These are phyloP conservation scores for Dichotomopilus funicola DNA, from an alignment of 2,329 filamentous ascomycete genomes.

Conservation along the genomic window DNA sequence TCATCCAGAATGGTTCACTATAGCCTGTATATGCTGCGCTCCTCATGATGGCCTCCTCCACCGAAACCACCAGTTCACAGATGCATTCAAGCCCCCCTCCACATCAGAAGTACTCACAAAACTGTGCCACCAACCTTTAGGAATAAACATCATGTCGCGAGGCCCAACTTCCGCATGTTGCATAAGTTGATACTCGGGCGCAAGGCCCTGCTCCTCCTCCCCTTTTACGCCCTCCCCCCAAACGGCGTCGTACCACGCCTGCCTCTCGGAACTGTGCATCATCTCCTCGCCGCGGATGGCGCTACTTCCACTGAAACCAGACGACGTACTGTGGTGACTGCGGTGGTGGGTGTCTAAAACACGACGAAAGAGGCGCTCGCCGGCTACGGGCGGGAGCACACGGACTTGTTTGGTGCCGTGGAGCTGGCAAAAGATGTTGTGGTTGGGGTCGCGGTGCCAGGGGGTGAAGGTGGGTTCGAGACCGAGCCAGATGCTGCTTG, in stretches of 20 bases:
- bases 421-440: slow-evolving; percentile 84
- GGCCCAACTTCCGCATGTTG: slow-evolving; percentile 51
- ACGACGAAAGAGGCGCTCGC: slow-evolving; percentile 55
- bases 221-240: slow-evolving; percentile 46
- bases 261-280: slow-evolving; percentile 75
- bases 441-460: slow-evolving; percentile 87
- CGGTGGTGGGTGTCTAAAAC: slow-evolving; percentile 42
- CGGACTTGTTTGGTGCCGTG: slow-evolving; percentile 65
- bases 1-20: too few species aligned
- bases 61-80: slow-evolving; percentile 76
- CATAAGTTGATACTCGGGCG: slow-evolving; percentile 23
- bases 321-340: slow-evolving; percentile 14
- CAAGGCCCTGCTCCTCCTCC: too few species aligned
- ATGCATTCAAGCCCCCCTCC: slow-evolving; percentile 31
- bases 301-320: slow-evolving; percentile 30
- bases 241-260: slow-evolving; percentile 58
- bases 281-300: slow-evolving; percentile 73
- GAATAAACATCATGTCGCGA: slow-evolving; percentile 72
- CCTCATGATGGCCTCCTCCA: slow-evolving; percentile 31
- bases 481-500: slow-evolving; percentile 82
- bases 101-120: slow-evolving; percentile 54
- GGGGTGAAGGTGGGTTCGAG: slow-evolving; percentile 82
- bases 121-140: slow-evolving; percentile 82
- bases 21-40: not conserved
- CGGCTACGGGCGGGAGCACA: slow-evolving; percentile 59